These are phyloP conservation scores for Aquilaria sinensis DNA, from an alignment of 345 rosid species.

Conservation along the genomic window DNA sequence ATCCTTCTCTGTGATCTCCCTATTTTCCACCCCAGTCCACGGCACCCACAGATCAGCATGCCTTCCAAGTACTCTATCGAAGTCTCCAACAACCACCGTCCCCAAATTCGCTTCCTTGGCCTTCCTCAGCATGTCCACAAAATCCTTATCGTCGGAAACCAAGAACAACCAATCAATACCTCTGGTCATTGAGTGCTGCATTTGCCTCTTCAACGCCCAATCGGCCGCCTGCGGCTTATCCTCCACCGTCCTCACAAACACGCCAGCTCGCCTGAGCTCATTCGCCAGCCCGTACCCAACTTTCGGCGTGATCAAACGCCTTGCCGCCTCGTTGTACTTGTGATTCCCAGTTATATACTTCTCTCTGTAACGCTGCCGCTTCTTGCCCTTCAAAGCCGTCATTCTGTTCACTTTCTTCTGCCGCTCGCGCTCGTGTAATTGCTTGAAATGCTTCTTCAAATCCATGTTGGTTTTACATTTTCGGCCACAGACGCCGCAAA, in stretches of 20 bases:
- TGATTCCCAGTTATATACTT: conserved; percentile 61
- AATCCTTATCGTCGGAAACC: conserved; percentile 88
- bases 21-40: conserved; percentile 78
- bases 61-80: conserved; percentile 57
- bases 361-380: conserved; percentile 67
- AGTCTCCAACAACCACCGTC: conserved; percentile 80
- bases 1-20: conserved; percentile 61
- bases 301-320: conserved; percentile 53
- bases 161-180: conserved; percentile 83
- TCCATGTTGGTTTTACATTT: conserved; percentile 78
- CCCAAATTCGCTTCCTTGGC: conserved; percentile 72
- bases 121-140: conserved; percentile 64
- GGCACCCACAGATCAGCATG: conserved; percentile 91
- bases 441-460: conserved; percentile 81
- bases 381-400: conserved; percentile 80
- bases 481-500: conserved; percentile 78
- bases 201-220: conserved; percentile 95
- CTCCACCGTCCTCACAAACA: conserved; percentile 72
- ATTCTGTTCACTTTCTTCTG: conserved; percentile 75
- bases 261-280: conserved; percentile 79
- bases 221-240: conserved; percentile 98
- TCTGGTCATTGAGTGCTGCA: conserved; percentile 81
- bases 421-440: conserved; percentile 85
- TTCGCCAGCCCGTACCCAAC: conserved; percentile 68
- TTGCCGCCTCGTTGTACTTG: conserved; percentile 72